phyloP scores from a whole-genome alignment of 2,329 filamentous ascomycete genomes.

The Aureobasidium pullulans region DNA sequence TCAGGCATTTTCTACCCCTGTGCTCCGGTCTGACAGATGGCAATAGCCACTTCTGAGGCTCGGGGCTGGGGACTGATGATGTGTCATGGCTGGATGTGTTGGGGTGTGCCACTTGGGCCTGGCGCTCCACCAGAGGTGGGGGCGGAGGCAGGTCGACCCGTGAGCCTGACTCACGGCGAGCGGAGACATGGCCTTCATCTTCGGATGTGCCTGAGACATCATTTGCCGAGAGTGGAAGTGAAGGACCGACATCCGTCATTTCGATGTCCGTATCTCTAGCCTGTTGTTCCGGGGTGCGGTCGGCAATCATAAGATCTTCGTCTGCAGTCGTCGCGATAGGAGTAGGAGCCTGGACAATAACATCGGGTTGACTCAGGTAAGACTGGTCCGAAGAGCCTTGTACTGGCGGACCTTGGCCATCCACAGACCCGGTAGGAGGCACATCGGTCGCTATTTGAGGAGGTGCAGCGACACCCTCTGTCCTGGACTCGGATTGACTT shows the following conservation, averaged over 20 bases:
- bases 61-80: conserved; percentile 31
- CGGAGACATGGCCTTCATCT: conserved; percentile 21
- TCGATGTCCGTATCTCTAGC: conserved; percentile 49
- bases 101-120: conserved; percentile 23
- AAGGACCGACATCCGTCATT: conserved; percentile 53
- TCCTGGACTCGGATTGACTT: not conserved
- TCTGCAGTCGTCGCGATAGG: conserved; percentile 33
- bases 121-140: conserved; percentile 43
- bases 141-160: conserved; percentile 50
- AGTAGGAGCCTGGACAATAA: conserved; percentile 40
- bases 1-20: conserved; percentile 84
- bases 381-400: conserved; percentile 15
- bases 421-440: conserved; percentile 2
- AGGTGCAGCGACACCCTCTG: not conserved
- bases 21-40: conserved; percentile 75
- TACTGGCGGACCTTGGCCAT: not conserved
- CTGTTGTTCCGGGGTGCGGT: conserved; percentile 43
- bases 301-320: conserved; percentile 34
- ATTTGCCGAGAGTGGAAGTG: conserved; percentile 43
- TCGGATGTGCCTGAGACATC: conserved; percentile 39
- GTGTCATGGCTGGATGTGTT: conserved; percentile 20
- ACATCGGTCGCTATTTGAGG: conserved; percentile 13
- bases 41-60: conserved; percentile 63
- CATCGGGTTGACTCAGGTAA: conserved; percentile 24
- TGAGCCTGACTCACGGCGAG: conserved; percentile 26